Conservation (phyloP, 371 early-diverging fungal genomes). For the Nematocida major region DNA sequence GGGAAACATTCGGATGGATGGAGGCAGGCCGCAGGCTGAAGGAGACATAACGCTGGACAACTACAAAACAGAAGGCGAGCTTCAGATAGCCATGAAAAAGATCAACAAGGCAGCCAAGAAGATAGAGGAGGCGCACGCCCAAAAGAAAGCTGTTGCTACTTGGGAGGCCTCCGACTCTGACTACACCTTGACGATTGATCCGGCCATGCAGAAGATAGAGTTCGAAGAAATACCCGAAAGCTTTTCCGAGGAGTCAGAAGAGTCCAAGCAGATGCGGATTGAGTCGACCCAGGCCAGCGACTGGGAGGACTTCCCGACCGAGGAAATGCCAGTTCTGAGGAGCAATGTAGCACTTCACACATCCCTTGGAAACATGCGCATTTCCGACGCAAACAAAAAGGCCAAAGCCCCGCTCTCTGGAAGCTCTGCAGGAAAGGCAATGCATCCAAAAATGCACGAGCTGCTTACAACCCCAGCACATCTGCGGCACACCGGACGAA, state of each 20-base stretch:
- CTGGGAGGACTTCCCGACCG: slow-evolving; percentile 17
- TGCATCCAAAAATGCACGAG: not conserved
- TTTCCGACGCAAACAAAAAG: not conserved
- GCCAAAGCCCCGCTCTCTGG: not conserved
- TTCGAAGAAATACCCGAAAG: not conserved
- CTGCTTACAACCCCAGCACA: not conserved
- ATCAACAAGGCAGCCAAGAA: slow-evolving; percentile 14
- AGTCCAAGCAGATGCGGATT: not conserved
- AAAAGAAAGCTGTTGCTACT: not conserved
- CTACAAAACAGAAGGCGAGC: not conserved
- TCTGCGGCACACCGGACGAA: not conserved
- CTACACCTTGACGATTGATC: not conserved
- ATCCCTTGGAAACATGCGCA: not conserved
- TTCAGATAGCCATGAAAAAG: slow-evolving; percentile 9
- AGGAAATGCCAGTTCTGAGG: slow-evolving; percentile 18
- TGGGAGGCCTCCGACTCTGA: not conserved
- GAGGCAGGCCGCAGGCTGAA: not conserved
- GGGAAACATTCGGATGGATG: not conserved
- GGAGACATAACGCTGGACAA: slow-evolving; percentile 40
- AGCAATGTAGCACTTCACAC: not conserved
- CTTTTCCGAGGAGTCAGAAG: not conserved
- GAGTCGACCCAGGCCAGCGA: not conserved
- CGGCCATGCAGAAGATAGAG: not conserved
- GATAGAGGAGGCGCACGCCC: slow-evolving; percentile 22
- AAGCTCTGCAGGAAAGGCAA: not conserved